Conservation (phyloP, 352 stramenopile genomes). For the Phytophthora litchii region DNA sequence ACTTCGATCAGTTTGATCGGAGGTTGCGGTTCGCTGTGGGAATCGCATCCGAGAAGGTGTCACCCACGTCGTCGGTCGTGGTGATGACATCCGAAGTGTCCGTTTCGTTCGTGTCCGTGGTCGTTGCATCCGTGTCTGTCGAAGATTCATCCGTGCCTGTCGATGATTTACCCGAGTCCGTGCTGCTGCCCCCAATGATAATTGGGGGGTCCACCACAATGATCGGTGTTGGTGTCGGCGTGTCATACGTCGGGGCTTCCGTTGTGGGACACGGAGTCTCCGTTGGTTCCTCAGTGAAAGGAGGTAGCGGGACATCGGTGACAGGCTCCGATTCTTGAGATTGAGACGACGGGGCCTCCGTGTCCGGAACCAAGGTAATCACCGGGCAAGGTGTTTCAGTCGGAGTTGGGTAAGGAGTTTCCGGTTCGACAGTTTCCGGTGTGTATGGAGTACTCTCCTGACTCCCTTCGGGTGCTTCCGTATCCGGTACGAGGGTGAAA, state of each 20-base stretch:
- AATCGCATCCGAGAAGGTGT: conserved; percentile 26
- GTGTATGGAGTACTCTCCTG: conserved; percentile 9
- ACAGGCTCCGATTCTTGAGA: conserved; percentile 13
- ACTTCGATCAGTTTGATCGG: conserved; percentile 22
- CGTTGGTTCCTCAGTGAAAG: conserved; percentile 9
- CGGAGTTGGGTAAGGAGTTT: not conserved
- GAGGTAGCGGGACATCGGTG: conserved; percentile 21
- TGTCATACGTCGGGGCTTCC: not conserved
- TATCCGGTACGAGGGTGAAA: conserved; percentile 23
- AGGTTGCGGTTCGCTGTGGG: conserved; percentile 29
- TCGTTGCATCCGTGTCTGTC: no score
- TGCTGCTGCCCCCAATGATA: not conserved
- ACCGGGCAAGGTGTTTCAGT: conserved; percentile 17
- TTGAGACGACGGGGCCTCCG: conserved; percentile 16
- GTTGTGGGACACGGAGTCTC: conserved; percentile 16
- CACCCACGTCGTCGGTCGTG: conserved; percentile 18
- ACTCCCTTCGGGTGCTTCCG: conserved; percentile 2
- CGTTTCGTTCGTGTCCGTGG: no score
- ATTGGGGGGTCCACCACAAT: not conserved
- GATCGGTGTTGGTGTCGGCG: not conserved
- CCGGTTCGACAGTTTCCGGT: not conserved
- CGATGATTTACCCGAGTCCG: not conserved
- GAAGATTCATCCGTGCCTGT: no score
- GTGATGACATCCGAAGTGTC: not conserved
- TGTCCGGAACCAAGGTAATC: conserved; percentile 17